Percentiles rank a stretch among this genome's conserved stretches.
Conservation (phyloP, 768 basidiomycete species). For the Pleurotus pulmonarius region DNA sequence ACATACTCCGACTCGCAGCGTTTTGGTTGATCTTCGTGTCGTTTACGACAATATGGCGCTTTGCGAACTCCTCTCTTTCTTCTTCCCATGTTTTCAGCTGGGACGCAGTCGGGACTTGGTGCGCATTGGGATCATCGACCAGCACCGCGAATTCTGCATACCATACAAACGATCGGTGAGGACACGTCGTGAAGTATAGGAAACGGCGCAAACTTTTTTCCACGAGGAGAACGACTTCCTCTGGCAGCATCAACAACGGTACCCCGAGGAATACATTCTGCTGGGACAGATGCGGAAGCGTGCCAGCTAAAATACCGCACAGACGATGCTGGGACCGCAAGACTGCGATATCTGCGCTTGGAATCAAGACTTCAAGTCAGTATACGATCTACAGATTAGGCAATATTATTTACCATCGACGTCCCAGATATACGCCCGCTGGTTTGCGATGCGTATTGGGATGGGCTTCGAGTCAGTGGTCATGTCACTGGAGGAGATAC, state of each 20-base stretch:
- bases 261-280: constrained; percentile 95
- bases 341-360: constrained; percentile 64
- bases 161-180: constrained; percentile 10
- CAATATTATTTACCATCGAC: too few species aligned
- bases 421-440: constrained; percentile 82
- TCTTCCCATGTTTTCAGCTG: constrained; percentile 53
- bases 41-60: constrained; percentile 52
- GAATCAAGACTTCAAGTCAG: not conserved
- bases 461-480: constrained; percentile 30
- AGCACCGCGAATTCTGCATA: constrained; percentile 69
- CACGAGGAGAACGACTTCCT: constrained; percentile 88
- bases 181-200: not conserved
- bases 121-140: constrained; percentile 65
- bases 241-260: constrained; percentile 85
- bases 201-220: constrained; percentile 56
- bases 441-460: constrained; percentile 69
- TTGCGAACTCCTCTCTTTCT: constrained; percentile 40
- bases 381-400: not conserved
- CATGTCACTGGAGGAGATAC: not conserved
- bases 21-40: constrained; percentile 39
- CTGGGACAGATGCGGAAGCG: constrained; percentile 90
- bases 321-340: constrained; percentile 79
- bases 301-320: constrained; percentile 84
- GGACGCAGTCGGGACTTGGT: constrained; percentile 40
- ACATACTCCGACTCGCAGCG: constrained; percentile 35